Percentiles rank a stretch among this genome's conserved stretches.
These are phyloP conservation scores for Phytophthora gonapodyides DNA, from an alignment of 352 stramenopile species.

Conservation along the genomic window DNA sequence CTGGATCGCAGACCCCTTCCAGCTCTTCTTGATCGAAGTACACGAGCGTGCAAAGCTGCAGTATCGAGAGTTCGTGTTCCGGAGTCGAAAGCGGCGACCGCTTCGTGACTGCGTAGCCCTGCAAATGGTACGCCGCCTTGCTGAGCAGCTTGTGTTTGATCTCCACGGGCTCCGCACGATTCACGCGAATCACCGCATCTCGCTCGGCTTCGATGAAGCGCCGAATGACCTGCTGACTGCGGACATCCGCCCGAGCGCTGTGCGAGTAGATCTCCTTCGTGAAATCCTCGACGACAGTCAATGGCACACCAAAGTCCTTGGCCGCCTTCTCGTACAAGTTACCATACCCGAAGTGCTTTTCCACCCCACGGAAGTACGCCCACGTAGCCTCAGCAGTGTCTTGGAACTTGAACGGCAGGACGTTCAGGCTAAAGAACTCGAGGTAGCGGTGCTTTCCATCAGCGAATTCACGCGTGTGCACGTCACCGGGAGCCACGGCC, in stretches of 20 bases:
- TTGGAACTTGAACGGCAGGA: constrained; percentile 38
- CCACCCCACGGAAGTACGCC: constrained; percentile 36
- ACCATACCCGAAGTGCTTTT: constrained; percentile 30
- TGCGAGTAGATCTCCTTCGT: constrained; percentile 27
- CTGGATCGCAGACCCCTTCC: no score
- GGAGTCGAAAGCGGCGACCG: background rate
- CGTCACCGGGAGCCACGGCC: constrained; percentile 16
- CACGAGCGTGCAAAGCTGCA: no score
- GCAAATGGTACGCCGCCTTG: constrained; percentile 15
- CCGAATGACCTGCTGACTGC: constrained; percentile 22
- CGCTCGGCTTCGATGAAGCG: constrained; percentile 19
- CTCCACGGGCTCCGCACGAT: constrained; percentile 11
- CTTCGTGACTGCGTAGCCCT: constrained; percentile 22
- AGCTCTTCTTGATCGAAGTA: no score
- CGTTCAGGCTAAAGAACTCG: constrained; percentile 35
- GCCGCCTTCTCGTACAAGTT: constrained; percentile 32
- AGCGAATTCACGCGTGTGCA: constrained; percentile 21
- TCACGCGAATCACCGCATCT: constrained; percentile 16
- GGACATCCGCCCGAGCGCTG: constrained; percentile 22
- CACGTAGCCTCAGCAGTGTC: constrained; percentile 31
- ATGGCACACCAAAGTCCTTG: constrained; percentile 5
- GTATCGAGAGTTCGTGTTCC: constrained; percentile 8
- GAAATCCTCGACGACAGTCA: constrained; percentile 23
- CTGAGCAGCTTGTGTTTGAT: constrained; percentile 24
- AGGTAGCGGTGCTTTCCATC: constrained; percentile 22